Conservation (phyloP, 768 basidiomycete genomes). For the Suillus lakei region DNA sequence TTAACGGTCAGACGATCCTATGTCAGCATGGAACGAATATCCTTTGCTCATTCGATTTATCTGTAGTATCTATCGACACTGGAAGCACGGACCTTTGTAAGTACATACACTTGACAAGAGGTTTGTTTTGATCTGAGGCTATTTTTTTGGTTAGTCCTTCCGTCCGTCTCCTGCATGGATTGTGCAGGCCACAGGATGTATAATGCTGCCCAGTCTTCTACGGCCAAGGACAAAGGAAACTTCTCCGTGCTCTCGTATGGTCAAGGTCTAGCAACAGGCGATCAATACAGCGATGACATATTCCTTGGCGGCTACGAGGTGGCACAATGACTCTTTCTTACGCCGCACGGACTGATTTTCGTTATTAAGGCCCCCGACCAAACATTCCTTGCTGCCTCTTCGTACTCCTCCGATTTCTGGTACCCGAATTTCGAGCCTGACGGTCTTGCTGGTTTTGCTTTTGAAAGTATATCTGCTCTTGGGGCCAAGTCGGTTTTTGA, state of each 20-base stretch:
- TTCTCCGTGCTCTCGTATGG: slow-evolving; percentile 41
- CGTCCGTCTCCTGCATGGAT: slow-evolving; percentile 29
- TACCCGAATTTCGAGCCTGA: slow-evolving; percentile 36
- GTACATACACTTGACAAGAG: background rate
- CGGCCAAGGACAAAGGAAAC: slow-evolving; percentile 30
- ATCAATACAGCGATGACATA: slow-evolving; percentile 49
- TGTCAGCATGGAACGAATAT: background rate
- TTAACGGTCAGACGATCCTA: slow-evolving; percentile 35
- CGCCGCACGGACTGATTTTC: background rate
- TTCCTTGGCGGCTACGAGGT: slow-evolving; percentile 42
- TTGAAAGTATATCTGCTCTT: slow-evolving; percentile 42
- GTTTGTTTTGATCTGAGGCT: slow-evolving; percentile 29
- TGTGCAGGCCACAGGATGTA: slow-evolving; percentile 40
- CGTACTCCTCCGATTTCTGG: slow-evolving; percentile 38
- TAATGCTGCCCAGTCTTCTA: slow-evolving; percentile 33
- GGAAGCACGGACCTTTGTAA: slow-evolving; percentile 21
- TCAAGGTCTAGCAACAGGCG: slow-evolving; percentile 44
- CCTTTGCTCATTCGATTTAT: background rate
- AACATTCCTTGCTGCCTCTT: slow-evolving; percentile 48
- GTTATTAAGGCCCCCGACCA: slow-evolving; percentile 40
- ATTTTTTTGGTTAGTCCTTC: slow-evolving; percentile 39
- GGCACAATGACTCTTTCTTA: slow-evolving; percentile 13
- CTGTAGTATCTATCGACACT: slow-evolving; percentile 49
- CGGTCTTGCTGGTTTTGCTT: slow-evolving; percentile 50
- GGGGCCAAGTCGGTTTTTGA: slow-evolving; percentile 45